Percentiles rank a stretch among this genome's conserved stretches.
Evolutionary conservation across 2,329 filamentous ascomycete species (phyloP).

Genomic region (Fusarium sp.): DNA sequence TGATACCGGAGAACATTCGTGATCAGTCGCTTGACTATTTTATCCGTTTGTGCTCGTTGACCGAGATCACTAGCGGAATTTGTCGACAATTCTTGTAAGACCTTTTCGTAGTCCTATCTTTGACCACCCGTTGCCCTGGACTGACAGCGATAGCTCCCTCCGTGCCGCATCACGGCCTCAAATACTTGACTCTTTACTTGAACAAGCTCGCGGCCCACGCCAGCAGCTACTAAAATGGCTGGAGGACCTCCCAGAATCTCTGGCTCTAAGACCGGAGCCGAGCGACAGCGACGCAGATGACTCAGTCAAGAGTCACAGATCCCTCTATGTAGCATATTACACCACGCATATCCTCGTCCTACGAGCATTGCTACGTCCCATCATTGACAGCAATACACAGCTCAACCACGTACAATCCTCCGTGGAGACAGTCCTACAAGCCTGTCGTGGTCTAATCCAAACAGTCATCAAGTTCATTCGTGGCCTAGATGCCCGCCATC

Average conservation of each 20-base stretch:
- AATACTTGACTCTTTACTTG: neutral
- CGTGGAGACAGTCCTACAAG: neutral
- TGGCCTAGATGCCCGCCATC: neutral
- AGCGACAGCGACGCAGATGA: neutral
- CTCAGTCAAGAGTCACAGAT: neutral
- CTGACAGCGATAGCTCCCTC: neutral
- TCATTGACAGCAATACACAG: neutral
- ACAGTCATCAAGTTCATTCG: constrained; percentile 5
- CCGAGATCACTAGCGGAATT: neutral
- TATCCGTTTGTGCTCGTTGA: neutral
- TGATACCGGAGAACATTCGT: neutral
- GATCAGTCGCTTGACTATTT: neutral
- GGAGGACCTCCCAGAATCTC: neutral
- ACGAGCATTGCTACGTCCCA: neutral
- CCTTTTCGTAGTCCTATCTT: accelerated
- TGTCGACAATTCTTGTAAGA: constrained; percentile 11
- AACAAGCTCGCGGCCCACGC: neutral
- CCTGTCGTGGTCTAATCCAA: neutral
- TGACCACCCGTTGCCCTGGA: accelerated
- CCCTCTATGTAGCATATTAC: constrained; percentile 1
- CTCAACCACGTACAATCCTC: neutral
- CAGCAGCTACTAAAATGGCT: constrained; percentile 2
- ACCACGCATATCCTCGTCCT: neutral
- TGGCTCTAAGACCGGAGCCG: accelerated
- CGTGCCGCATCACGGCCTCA: neutral